Conservation (phyloP, 768 basidiomycete species). For the Infundibulicybe gibba region DNA sequence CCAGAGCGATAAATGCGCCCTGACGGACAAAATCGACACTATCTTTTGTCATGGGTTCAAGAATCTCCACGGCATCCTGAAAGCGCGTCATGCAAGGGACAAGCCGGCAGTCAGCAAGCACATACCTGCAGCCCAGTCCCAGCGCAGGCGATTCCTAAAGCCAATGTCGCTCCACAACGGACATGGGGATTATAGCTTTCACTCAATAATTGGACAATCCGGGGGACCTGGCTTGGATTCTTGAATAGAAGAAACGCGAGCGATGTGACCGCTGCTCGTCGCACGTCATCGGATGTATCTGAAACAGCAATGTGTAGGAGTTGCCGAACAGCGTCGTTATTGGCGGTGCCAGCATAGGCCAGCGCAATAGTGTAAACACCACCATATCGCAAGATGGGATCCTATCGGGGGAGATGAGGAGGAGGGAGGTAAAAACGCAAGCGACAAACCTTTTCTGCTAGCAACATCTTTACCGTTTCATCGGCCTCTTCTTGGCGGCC, state of each 20-base stretch:
- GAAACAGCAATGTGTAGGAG: conserved; percentile 96
- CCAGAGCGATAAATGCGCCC: conserved; percentile 92
- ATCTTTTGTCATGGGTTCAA: conserved; percentile 98
- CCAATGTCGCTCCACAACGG: conserved; percentile 93
- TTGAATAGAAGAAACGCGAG: conserved; percentile 97
- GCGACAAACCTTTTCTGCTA: conserved; percentile 76
- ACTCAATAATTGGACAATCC: conserved; percentile 93
- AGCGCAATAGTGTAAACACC: conserved; percentile 96
- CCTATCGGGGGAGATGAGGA: conserved; percentile 40
- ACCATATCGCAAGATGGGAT: conserved; percentile 95
- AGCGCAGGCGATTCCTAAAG: conserved; percentile 95
- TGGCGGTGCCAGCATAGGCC: conserved; percentile 94
- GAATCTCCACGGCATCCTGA: conserved; percentile 91
- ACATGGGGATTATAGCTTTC: conserved; percentile 99
- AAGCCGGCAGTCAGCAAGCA: neutral
- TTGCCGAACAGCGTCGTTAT: conserved; percentile 89
- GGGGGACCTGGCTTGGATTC: conserved; percentile 92
- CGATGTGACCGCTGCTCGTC: conserved; percentile 93
- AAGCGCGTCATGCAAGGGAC: neutral
- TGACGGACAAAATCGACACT: conserved; percentile 98
- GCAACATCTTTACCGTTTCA: conserved; percentile 67
- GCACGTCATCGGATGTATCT: conserved; percentile 96
- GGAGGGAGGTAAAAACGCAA: neutral
- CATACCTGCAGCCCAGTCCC: conserved; percentile 90
- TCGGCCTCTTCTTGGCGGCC: conserved; percentile 93